A percentile compares a stretch with the other conserved stretches of the same genome.
Conservation (phyloP, 352 stramenopile genomes). For the Pythium volutum region DNA sequence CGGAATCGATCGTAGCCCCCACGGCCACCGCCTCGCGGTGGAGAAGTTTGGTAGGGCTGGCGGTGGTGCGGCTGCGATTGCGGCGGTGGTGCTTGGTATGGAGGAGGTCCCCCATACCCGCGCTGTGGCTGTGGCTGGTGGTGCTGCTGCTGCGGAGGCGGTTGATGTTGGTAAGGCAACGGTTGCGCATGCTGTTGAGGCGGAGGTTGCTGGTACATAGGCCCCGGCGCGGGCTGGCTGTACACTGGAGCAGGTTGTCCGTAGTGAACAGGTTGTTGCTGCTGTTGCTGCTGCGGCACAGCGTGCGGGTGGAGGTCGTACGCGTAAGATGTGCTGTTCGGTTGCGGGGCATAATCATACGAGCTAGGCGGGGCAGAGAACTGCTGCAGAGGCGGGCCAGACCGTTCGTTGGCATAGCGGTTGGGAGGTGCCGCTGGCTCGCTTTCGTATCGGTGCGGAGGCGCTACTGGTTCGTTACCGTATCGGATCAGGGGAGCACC, state of each 20-base stretch:
- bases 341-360: conserved; percentile 18
- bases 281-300: conserved; percentile 10
- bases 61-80: conserved; percentile 24
- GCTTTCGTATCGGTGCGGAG: conserved; percentile 5
- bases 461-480: conserved; percentile 1
- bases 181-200: conserved; percentile 12
- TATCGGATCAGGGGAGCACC: conserved; percentile 5
- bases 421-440: neutral
- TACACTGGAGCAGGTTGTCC: conserved; percentile 13
- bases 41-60: conserved; percentile 13
- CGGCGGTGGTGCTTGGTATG: conserved; percentile 2
- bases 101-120: conserved; percentile 6
- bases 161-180: neutral
- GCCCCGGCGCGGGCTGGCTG: conserved; percentile 7
- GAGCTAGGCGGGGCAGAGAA: conserved; percentile 11
- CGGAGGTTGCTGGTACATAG: conserved; percentile 13
- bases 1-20: conserved; percentile 26
- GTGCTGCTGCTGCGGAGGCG: neutral
- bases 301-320: conserved; percentile 10
- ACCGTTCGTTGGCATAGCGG: conserved; percentile 8
- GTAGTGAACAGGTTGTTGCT: conserved; percentile 9
- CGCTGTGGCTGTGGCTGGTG: conserved; percentile 9
- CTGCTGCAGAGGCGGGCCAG: neutral
- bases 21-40: conserved; percentile 17
- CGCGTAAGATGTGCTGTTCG: conserved; percentile 2